Conservation (phyloP, 2,329 filamentous ascomycete species). For the Botrytis fragariae region DNA sequence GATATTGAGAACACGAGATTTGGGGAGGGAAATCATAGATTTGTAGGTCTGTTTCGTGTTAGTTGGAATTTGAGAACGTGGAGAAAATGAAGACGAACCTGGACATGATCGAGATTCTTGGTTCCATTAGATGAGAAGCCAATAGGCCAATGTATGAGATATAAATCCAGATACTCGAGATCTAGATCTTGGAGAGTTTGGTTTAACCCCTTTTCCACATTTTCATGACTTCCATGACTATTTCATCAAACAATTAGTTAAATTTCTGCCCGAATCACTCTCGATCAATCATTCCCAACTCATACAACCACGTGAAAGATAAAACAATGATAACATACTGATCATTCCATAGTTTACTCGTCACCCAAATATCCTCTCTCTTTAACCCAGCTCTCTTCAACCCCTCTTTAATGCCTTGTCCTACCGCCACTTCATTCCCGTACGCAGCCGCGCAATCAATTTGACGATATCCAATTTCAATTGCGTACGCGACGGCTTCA, state of each 20-base stretch:
- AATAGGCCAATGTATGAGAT: constrained; percentile 70
- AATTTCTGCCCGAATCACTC: too few species aligned
- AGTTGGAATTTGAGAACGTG: constrained; percentile 21
- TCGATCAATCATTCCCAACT: background rate
- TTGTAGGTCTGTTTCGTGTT: constrained; percentile 73
- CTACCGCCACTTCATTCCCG: constrained; percentile 27
- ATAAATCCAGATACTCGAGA: constrained; percentile 64
- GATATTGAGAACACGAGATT: constrained; percentile 72
- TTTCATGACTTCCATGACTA: constrained; percentile 12
- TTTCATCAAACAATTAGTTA: background rate
- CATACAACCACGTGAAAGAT: constrained; percentile 37
- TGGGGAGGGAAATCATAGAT: constrained; percentile 64
- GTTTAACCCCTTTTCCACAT: constrained; percentile 44
- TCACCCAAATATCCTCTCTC: constrained; percentile 32
- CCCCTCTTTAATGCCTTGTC: constrained; percentile 26
- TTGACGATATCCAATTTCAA: constrained; percentile 30
- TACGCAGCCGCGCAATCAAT: constrained; percentile 30
- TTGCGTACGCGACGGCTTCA: constrained; percentile 23
- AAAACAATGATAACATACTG: constrained; percentile 17
- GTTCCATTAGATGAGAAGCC: constrained; percentile 41
- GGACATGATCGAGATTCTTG: background rate
- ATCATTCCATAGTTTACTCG: constrained; percentile 30
- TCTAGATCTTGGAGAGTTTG: constrained; percentile 58
- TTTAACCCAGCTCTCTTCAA: constrained; percentile 21
- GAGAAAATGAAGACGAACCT: background rate